phyloP scores from a whole-genome alignment of 805 yeast genomes.

The Yarrowia sp. region DNA sequence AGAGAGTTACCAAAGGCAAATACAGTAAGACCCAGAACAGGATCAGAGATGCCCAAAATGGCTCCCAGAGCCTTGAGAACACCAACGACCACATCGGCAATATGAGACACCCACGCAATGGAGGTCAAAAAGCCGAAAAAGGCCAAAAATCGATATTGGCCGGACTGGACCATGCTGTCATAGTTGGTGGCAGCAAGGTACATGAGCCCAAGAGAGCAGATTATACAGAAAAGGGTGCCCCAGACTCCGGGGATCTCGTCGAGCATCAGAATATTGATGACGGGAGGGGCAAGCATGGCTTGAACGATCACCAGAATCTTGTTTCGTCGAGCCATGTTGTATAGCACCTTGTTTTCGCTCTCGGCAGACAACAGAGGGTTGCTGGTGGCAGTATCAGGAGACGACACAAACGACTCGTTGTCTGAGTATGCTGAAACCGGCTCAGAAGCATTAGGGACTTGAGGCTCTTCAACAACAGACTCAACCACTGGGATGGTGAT shows the following conservation, averaged over 20 bases:
- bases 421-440: conserved; percentile 11
- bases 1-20: conserved; percentile 91
- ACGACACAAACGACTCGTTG: neutral
- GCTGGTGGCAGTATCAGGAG: neutral
- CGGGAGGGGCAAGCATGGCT: conserved; percentile 37
- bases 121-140: conserved; percentile 62
- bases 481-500: conserved; percentile 40
- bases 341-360: conserved; percentile 12
- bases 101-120: conserved; percentile 63
- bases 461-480: conserved; percentile 28
- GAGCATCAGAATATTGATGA: conserved; percentile 33
- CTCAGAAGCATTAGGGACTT: neutral
- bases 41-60: conserved; percentile 63
- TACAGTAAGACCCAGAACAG: conserved; percentile 79
- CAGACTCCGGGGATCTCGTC: conserved; percentile 1
- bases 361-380: conserved; percentile 15
- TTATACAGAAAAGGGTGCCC: conserved; percentile 9
- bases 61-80: conserved; percentile 61
- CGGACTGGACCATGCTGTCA: conserved; percentile 16
- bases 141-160: conserved; percentile 31
- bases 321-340: conserved; percentile 13
- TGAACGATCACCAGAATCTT: conserved; percentile 37
- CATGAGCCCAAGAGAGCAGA: conserved; percentile 26
- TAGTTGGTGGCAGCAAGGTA: conserved; percentile 13
- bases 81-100: conserved; percentile 69